Evolutionary conservation across 768 basidiomycete species (phyloP), one percentile per base, ranked within the genome.

Genomic region (Tricholoma bakamatsutake): DNA sequence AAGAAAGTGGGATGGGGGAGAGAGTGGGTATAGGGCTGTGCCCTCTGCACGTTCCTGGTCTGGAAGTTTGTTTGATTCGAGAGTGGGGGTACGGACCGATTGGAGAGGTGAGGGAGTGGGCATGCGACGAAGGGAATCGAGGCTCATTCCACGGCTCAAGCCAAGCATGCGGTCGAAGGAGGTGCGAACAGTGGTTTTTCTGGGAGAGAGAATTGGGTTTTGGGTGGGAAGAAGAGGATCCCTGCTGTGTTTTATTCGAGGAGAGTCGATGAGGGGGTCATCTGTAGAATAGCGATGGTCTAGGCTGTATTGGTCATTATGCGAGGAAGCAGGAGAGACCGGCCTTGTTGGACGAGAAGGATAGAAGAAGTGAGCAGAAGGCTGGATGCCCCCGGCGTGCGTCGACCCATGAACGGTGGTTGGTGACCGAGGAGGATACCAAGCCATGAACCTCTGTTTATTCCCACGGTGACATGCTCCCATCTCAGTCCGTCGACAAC

Each of bases 311-410:
- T 60, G 51, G 31, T 63, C 65, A 15, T 5, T 9, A 46, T n/a
- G 27, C 0, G 24, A 46, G 42, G 68, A 68, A 51, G 61, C 61
- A 50, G 64, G 63, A 7, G 74, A 73, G 15, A 69, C 72, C 50
- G 74, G 75, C 21, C 68, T 80, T 30, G 75, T 67, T 0, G 87
- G 89, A 50, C 83, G 77, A 4, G 83, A 80, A 4, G 88, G 87
- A 18, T 77, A 81, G 64, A 91, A 91, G 73, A 92, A 91, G 6
- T 87, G 85, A 4, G 88, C 81, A 9, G 88, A 84, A 13, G 91
- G 88, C 54, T 85, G 82, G 17, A 91, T 87, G 31, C 88, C 89
- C 43, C 82, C 81, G 11, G 84, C 84, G 67, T 90, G 86, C 0
- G 86, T 85, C 1, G 80, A 66, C 53, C 71, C 70, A 24, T 24